A percentile compares a stretch with the other conserved stretches of the same genome.
phyloP scores from a whole-genome alignment of 129 eudicot species.

The Daucus carota region DH1_v3.0 NC_030382.2:48389501-48390000 shows the following conservation, averaged over 20 bases:
- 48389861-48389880: neutral
- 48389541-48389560: no score
- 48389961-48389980: slow-evolving; percentile 26
- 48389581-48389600: neutral
- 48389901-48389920: slow-evolving; percentile 55
- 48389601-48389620: neutral
- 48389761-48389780: neutral
- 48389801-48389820: neutral
- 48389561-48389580: no score
- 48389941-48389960: slow-evolving; percentile 59
- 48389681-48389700: neutral
- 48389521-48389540: no score
- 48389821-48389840: neutral
- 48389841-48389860: neutral
- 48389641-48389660: neutral
- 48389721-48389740: no score
- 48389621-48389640: neutral
- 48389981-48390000: slow-evolving; percentile 27
- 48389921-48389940: slow-evolving; percentile 87
- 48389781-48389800: neutral
- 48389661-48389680: neutral
- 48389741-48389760: neutral
- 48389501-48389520: no score
- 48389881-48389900: neutral
- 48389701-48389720: neutral